A percentile compares a stretch with the other conserved stretches of the same genome.
These are phyloP conservation scores for Retiboletus fuscus DNA, from an alignment of 1,284 basidiomycete genomes.

Conservation along the genomic window DNA sequence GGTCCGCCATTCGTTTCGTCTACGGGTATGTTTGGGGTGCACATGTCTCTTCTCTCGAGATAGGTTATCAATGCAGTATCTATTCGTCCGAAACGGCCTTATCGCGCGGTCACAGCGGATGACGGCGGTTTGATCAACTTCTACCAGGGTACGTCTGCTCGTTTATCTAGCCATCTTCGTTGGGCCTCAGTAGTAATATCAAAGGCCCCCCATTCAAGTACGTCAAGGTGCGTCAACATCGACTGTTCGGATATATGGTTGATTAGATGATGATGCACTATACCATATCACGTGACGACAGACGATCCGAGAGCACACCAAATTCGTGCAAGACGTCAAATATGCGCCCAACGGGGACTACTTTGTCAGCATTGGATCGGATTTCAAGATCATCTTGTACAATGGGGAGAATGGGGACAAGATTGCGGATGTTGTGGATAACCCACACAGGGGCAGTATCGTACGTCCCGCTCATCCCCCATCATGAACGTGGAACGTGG, in stretches of 20 bases:
- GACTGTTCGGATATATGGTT: neutral
- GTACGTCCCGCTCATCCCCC: slow-evolving; percentile 60
- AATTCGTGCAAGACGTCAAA: slow-evolving; percentile 94
- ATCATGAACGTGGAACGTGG: neutral
- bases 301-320: slow-evolving; percentile 91
- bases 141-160: slow-evolving; percentile 69
- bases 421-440: slow-evolving; percentile 72
- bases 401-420: slow-evolving; percentile 92
- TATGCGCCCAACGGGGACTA: slow-evolving; percentile 85
- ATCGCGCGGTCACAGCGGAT: slow-evolving; percentile 87
- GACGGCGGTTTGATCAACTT: slow-evolving; percentile 89
- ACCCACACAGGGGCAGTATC: slow-evolving; percentile 79
- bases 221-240: slow-evolving; percentile 68
- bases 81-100: slow-evolving; percentile 92
- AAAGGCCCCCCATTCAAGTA: slow-evolving; percentile 90
- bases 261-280: neutral
- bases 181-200: slow-evolving; percentile 5
- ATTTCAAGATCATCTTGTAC: slow-evolving; percentile 91
- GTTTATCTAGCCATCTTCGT: neutral
- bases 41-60: neutral
- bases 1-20: slow-evolving; percentile 54
- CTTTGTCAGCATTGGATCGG: slow-evolving; percentile 93
- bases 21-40: neutral
- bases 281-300: slow-evolving; percentile 39
- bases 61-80: slow-evolving; percentile 90